A percentile compares a stretch with the other conserved stretches of the same genome.
phyloP scores from a whole-genome alignment of 129 eudicot species.

The Chrysanthemum seticuspe region DNA sequence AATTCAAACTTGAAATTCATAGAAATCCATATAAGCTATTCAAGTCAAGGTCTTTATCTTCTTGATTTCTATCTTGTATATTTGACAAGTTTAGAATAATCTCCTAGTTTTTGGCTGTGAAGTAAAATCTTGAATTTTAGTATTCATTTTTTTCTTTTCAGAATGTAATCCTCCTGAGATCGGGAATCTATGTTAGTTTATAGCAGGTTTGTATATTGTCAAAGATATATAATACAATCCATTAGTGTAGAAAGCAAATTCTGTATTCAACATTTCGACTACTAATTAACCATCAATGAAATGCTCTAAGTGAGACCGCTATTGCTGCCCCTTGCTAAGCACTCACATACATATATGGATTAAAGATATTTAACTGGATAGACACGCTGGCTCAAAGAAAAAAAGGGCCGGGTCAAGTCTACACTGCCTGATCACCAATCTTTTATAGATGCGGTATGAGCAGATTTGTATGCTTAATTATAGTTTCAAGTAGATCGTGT shows the following conservation, averaged over 20 bases:
- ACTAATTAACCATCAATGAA: too few relatives aligned
- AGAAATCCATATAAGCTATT: not conserved
- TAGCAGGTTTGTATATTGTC: not conserved
- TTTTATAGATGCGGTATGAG: too few relatives aligned
- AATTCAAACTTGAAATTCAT: not conserved
- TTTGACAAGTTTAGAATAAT: not conserved
- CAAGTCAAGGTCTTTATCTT: not conserved
- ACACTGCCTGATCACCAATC: too few relatives aligned
- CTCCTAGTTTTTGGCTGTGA: slow-evolving; percentile 22
- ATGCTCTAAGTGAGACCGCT: too few relatives aligned
- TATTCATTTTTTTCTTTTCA: not conserved
- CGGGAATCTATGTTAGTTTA: not conserved
- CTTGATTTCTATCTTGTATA: not conserved
- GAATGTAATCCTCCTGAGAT: not conserved
- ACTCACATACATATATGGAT: too few relatives aligned
- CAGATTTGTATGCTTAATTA: too few relatives aligned
- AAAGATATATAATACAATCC: not conserved
- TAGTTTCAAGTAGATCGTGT: too few relatives aligned
- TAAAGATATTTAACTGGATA: too few relatives aligned
- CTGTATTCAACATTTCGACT: too few relatives aligned
- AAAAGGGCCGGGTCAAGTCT: too few relatives aligned
- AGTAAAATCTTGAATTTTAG: slow-evolving; percentile 13
- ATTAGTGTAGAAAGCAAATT: not conserved
- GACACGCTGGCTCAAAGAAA: too few relatives aligned
- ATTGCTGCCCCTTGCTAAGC: too few relatives aligned